Evolutionary conservation across 768 basidiomycete species (phyloP).

Genomic region (Naganishia randhawae): DNA sequence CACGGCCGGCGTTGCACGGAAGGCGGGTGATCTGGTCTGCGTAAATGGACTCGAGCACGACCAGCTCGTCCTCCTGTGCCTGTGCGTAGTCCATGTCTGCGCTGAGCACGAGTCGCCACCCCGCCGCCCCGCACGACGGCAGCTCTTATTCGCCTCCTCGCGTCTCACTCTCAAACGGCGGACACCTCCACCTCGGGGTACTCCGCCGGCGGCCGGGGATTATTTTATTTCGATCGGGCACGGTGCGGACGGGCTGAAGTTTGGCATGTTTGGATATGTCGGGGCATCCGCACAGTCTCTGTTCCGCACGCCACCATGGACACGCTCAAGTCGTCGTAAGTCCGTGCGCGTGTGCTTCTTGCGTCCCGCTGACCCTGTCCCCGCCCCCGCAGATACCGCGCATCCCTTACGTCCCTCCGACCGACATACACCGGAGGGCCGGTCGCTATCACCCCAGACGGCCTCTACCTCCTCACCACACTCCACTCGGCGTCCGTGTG

Average conservation of each 20-base stretch:
- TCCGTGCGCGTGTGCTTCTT: background rate
- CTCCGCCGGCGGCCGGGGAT: background rate
- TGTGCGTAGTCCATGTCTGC: constrained; percentile 1
- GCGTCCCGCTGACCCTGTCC: background rate
- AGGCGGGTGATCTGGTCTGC: constrained; percentile 32
- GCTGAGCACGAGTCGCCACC: background rate
- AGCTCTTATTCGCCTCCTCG: background rate
- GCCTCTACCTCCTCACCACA: constrained; percentile 74
- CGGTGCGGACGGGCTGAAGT: too few species aligned
- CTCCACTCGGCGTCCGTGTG: constrained; percentile 50
- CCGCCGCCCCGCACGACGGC: background rate
- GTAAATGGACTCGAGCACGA: constrained; percentile 34
- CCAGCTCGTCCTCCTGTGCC: constrained; percentile 42
- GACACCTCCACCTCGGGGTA: background rate
- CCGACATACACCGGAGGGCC: constrained; percentile 88
- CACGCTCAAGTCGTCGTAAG: background rate
- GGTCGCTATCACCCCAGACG: constrained; percentile 73
- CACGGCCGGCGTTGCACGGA: constrained; percentile 29
- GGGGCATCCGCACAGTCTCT: too few species aligned
- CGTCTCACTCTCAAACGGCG: background rate
- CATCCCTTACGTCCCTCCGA: constrained; percentile 46
- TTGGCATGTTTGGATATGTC: too few species aligned
- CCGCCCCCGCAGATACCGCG: constrained; percentile 35
- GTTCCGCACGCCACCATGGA: background rate
- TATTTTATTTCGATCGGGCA: constrained; percentile 6